These are phyloP conservation scores for Arabis alpina DNA, from an alignment of 345 rosid genomes.

Conservation along the genomic window DNA sequence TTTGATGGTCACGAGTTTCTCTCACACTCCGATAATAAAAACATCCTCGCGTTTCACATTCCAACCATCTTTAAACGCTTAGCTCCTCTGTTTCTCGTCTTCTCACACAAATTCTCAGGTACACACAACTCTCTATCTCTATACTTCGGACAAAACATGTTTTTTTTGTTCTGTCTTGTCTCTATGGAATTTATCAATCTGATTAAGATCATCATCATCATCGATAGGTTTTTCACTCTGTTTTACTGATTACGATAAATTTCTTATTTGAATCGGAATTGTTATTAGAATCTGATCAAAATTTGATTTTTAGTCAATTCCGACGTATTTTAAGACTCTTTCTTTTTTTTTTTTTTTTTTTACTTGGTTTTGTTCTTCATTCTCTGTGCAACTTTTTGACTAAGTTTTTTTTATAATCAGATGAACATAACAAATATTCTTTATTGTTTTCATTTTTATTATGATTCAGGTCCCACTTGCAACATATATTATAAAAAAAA, in stretches of 20 bases:
- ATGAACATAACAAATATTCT: conserved; percentile 5
- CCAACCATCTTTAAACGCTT: conserved; percentile 16
- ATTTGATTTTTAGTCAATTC: conserved; percentile 22
- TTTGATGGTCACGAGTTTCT: conserved; percentile 30
- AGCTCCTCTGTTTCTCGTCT: conserved; percentile 37
- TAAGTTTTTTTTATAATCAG: neutral
- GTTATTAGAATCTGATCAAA: neutral
- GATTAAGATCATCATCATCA: conserved; percentile 5
- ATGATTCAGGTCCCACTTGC: conserved; percentile 31
- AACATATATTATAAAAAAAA: conserved; percentile 11
- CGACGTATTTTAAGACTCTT: conserved; percentile 2
- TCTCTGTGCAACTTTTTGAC: conserved; percentile 24
- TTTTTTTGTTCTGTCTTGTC: too few species aligned
- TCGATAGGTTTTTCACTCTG: neutral
- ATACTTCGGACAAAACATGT: neutral
- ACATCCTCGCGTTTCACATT: conserved; percentile 23
- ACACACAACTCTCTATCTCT: conserved; percentile 11
- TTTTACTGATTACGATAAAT: neutral
- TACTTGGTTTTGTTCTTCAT: conserved; percentile 28
- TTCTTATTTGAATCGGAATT: neutral
- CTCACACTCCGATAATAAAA: conserved; percentile 16
- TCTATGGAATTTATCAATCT: neutral
- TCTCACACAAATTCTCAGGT: conserved; percentile 37
- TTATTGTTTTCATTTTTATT: neutral
- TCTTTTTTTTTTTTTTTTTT: conserved; percentile 6